These are phyloP conservation scores for Chlorociboria aeruginascens DNA, from an alignment of 495 filamentous ascomycete genomes.

Conservation along the genomic window DNA sequence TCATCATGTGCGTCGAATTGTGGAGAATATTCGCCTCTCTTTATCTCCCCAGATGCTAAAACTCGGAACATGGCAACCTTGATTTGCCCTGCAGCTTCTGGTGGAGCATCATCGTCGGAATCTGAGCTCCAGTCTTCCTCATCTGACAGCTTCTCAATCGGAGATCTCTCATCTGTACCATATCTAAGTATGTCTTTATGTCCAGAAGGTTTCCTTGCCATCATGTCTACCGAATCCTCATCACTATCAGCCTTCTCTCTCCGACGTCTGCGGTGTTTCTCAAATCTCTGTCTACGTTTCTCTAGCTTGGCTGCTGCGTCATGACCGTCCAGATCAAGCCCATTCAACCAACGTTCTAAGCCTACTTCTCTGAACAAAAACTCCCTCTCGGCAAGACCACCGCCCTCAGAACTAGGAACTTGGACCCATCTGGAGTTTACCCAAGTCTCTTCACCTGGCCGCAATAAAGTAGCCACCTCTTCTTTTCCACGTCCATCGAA, in stretches of 20 bases:
- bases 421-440: slow-evolving; percentile 98
- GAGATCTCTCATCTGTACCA: slow-evolving; percentile 57
- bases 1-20: slow-evolving; percentile 97
- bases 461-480: slow-evolving; percentile 87
- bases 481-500: slow-evolving; percentile 94
- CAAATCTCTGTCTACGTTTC: slow-evolving; percentile 72
- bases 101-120: slow-evolving; percentile 70
- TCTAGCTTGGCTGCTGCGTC: slow-evolving; percentile 80
- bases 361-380: slow-evolving; percentile 97
- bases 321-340: slow-evolving; percentile 81
- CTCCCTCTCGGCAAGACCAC: slow-evolving; percentile 88
- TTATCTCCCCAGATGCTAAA: slow-evolving; percentile 90
- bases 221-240: slow-evolving; percentile 35
- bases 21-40: slow-evolving; percentile 92
- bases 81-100: slow-evolving; percentile 94
- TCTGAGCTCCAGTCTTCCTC: slow-evolving; percentile 54
- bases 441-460: slow-evolving; percentile 96
- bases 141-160: slow-evolving; percentile 61
- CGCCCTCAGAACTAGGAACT: slow-evolving; percentile 79
- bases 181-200: slow-evolving; percentile 56
- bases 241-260: slow-evolving; percentile 37
- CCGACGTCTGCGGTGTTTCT: slow-evolving; percentile 67
- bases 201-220: slow-evolving; percentile 17
- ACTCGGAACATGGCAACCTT: slow-evolving; percentile 96
- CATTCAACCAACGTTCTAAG: slow-evolving; percentile 89